phyloP scores from a whole-genome alignment of 2,329 filamentous ascomycete genomes.

The Ophiostoma sp. region DNA sequence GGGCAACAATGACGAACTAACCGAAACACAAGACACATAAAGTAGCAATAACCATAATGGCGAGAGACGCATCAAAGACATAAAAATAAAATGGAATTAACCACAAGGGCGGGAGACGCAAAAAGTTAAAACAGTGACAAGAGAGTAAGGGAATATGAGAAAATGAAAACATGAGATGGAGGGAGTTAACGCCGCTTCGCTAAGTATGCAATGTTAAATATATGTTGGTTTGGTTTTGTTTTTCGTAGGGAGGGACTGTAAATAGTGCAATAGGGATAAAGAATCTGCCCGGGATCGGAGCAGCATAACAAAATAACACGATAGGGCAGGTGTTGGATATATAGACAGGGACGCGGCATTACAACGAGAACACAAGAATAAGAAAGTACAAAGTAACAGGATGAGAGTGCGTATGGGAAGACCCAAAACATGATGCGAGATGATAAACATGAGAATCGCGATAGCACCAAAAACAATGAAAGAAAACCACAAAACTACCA shows the following conservation, averaged over 20 bases:
- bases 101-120: not conserved
- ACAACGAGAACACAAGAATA: not conserved
- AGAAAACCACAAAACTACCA: not conserved
- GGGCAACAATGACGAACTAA: not conserved
- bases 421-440: not conserved
- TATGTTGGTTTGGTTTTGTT: not conserved
- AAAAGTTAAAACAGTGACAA: not conserved
- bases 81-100: not conserved
- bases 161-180: not conserved
- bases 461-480: not conserved
- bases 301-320: not conserved
- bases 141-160: not conserved
- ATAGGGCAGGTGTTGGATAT: constrained; percentile 9
- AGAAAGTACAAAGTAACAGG: not conserved
- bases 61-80: not conserved
- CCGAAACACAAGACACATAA: not conserved
- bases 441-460: not conserved
- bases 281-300: not conserved
- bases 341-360: not conserved
- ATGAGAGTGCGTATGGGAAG: not conserved
- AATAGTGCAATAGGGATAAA: not conserved
- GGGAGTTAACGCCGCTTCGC: not conserved
- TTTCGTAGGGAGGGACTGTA: not conserved
- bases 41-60: not conserved
- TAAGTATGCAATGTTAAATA: not conserved